Conservation (phyloP, 2,329 filamentous ascomycete species). For the Byssothecium circinans region DNA sequence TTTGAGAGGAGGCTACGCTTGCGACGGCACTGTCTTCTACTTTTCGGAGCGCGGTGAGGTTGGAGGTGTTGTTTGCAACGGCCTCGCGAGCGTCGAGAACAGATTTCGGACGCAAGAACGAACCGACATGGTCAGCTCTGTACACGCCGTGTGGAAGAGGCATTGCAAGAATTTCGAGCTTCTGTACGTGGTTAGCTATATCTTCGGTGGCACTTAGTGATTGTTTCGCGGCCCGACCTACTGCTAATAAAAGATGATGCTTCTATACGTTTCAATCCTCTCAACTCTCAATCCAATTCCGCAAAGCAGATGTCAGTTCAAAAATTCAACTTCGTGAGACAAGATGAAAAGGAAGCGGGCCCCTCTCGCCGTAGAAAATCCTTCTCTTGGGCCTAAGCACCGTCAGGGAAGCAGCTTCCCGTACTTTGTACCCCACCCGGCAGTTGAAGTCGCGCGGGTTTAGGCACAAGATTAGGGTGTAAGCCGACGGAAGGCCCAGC, state of each 20-base stretch:
- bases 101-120: conserved; percentile 55
- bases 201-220: background rate
- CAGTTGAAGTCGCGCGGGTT: conserved; percentile 31
- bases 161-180: conserved; percentile 25
- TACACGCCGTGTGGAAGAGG: conserved; percentile 45
- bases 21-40: conserved; percentile 56
- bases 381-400: conserved; percentile 11
- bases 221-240: background rate
- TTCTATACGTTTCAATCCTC: background rate
- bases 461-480: conserved; percentile 9
- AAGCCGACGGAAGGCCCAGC: background rate
- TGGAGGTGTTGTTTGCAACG: conserved; percentile 48
- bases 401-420: conserved; percentile 4
- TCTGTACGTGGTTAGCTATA: conserved; percentile 1
- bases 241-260: background rate
- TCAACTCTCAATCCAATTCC: background rate
- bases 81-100: conserved; percentile 55
- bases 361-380: conserved; percentile 5
- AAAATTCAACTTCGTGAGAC: too few relatives aligned
- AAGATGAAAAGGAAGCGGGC: background rate
- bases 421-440: conserved; percentile 34
- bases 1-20: conserved; percentile 53
- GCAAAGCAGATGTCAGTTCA: background rate
- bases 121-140: conserved; percentile 59
- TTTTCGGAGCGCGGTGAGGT: conserved; percentile 50